These are phyloP conservation scores for Huntiella savannae DNA, from an alignment of 2,329 filamentous ascomycete species.

Conservation along the genomic window DNA sequence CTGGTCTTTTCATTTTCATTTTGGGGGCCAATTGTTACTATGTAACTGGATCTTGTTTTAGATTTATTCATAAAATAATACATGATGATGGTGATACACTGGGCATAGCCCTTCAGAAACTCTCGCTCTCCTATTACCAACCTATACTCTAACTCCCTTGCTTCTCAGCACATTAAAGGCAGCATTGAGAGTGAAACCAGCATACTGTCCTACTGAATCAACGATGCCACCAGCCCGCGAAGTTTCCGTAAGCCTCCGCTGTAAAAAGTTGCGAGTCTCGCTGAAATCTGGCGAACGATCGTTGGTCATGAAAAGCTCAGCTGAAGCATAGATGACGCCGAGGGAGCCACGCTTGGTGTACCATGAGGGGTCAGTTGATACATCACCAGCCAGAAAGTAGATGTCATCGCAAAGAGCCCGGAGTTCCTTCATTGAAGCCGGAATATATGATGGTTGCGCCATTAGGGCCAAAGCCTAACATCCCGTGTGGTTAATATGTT, in stretches of 20 bases:
- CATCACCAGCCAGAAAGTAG: slow-evolving; percentile 68
- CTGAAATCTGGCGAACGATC: slow-evolving; percentile 54
- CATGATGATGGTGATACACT: slow-evolving; percentile 1
- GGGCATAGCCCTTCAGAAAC: no score
- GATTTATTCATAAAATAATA: slow-evolving; percentile 5
- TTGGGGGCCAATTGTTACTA: no score
- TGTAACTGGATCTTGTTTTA: neutral
- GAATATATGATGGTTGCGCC: slow-evolving; percentile 64
- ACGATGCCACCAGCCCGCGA: slow-evolving; percentile 42
- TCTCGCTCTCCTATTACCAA: neutral
- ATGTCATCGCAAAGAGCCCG: slow-evolving; percentile 79
- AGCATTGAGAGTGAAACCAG: slow-evolving; percentile 62
- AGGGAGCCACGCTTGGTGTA: slow-evolving; percentile 47
- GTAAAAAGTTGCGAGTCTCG: slow-evolving; percentile 65
- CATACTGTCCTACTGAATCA: slow-evolving; percentile 51
- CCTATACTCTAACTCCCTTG: slow-evolving; percentile 62
- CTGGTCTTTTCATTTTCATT: no score
- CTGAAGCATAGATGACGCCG: slow-evolving; percentile 44
- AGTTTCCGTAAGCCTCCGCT: slow-evolving; percentile 53
- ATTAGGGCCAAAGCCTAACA: slow-evolving; percentile 68
- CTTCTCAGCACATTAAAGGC: slow-evolving; percentile 69
- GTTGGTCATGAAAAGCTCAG: slow-evolving; percentile 87
- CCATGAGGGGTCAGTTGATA: slow-evolving; percentile 68
- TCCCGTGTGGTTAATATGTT: neutral
- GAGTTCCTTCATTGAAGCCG: slow-evolving; percentile 59